Base-by-base conservation (phyloP, 305 asterid species). In the Fraxinus floribunda region DNA sequence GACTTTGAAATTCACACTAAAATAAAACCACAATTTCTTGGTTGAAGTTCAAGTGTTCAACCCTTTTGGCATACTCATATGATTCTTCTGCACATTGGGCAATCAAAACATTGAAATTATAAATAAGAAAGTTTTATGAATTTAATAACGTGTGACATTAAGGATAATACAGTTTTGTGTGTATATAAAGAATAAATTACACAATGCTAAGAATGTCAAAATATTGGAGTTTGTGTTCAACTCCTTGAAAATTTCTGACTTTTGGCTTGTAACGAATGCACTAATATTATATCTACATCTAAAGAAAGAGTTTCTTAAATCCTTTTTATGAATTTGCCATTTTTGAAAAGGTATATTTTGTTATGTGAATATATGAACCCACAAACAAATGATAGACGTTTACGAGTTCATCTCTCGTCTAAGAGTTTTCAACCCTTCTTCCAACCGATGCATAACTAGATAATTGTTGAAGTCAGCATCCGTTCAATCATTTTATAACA, bases 71-170 rank as follows among this genome's bases (percentile, higher is more conserved):
- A 74, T 13, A 78, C 39, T 15, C 83, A 73, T 71, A 80, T 62
- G 62, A 77, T 86, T 79, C 79, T 30, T 55, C 39, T 77, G 39
- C 83, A 77, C 81, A 83, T 76, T 82, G 73, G 41, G 70, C 86
- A 82, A 80, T 80, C 75, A 82, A 73, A 44, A 29, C 76, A 7
- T 72, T 72, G 86, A 83, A 80, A 79, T 52, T 68, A 79, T 49
- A 2, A 68, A 60, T 15, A 55, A 75, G 29, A 32, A 39, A 55
- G 2, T 16, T 22, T 62, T 22, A 5, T 22, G 16, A 22, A 22
- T 62, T 62, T 62, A 62, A 62, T 62, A 7, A 62, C 15, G 7
- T 9, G 32, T 6, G 32, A 62, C 11, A 62, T 62, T 62, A 62
- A 18, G 30, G 6, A 18, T 22, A 26, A 60, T 75, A 0, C 3